Conservation (phyloP, 2,329 filamentous ascomycete genomes). For the Colletotrichum horii region DNA sequence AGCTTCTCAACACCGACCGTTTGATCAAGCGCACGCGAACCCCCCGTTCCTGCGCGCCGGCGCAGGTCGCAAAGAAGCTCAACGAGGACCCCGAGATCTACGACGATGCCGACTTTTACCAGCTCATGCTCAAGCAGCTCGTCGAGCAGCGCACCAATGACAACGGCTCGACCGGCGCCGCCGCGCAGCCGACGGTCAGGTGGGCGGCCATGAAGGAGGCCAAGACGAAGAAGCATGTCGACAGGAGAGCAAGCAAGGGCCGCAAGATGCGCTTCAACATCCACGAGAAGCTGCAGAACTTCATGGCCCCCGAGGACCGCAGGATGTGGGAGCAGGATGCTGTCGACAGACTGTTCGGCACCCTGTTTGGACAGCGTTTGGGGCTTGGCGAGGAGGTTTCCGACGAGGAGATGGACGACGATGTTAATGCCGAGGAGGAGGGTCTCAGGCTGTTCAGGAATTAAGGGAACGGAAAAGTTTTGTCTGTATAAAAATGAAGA, state of each 20-base stretch:
- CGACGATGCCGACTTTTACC: slow-evolving; percentile 95
- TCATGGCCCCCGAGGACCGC: slow-evolving; percentile 91
- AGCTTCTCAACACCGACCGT: slow-evolving; percentile 70
- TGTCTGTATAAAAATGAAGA: neutral
- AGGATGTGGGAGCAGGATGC: slow-evolving; percentile 81
- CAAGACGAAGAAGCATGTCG: slow-evolving; percentile 83
- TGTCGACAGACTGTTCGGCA: slow-evolving; percentile 78
- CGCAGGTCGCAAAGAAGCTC: slow-evolving; percentile 65
- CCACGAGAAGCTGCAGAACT: slow-evolving; percentile 97
- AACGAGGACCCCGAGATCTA: slow-evolving; percentile 71
- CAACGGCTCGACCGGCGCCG: slow-evolving; percentile 45
- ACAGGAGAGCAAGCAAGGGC: slow-evolving; percentile 94
- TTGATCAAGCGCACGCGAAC: slow-evolving; percentile 72
- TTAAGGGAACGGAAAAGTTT: slow-evolving; percentile 23
- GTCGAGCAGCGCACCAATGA: slow-evolving; percentile 86
- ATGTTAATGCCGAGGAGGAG: slow-evolving; percentile 57
- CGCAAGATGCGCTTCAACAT: slow-evolving; percentile 93
- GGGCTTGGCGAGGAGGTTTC: slow-evolving; percentile 59
- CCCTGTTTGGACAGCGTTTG: slow-evolving; percentile 74
- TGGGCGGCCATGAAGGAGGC: slow-evolving; percentile 76
- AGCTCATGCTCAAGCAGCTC: slow-evolving; percentile 88
- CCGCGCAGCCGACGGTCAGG: slow-evolving; percentile 58
- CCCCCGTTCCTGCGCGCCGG: slow-evolving; percentile 77
- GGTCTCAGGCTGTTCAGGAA: slow-evolving; percentile 59
- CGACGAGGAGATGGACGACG: slow-evolving; percentile 54